phyloP scores from a whole-genome alignment of 2,329 filamentous ascomycete species.

The Colletotrichum plurivorum region DNA sequence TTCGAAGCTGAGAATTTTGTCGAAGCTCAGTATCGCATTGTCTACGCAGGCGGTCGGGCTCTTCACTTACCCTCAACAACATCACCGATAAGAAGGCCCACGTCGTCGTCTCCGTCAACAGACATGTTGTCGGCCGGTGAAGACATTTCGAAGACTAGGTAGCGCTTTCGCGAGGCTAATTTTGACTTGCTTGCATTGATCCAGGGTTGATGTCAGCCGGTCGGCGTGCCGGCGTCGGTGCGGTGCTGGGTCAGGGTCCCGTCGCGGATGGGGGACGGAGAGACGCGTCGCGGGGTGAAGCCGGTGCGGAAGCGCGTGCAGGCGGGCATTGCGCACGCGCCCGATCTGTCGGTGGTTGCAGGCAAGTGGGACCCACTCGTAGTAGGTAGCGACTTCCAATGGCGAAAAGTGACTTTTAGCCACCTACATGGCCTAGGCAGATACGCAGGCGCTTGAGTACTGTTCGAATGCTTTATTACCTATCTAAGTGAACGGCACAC shows the following conservation, averaged over 20 bases:
- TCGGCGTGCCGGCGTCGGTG: slow-evolving; percentile 3
- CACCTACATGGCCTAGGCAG: too few relatives aligned
- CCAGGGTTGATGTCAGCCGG: neutral
- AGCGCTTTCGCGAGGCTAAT: too few relatives aligned
- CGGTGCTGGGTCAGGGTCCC: neutral
- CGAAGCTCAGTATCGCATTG: neutral
- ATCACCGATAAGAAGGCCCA: slow-evolving; percentile 53
- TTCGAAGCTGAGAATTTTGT: slow-evolving; percentile 63
- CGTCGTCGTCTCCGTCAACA: slow-evolving; percentile 48
- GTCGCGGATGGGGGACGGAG: slow-evolving; percentile 16
- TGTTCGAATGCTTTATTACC: too few relatives aligned
- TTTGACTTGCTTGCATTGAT: neutral
- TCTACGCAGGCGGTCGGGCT: neutral
- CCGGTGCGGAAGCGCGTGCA: slow-evolving; percentile 29
- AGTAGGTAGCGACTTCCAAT: too few relatives aligned
- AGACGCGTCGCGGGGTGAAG: slow-evolving; percentile 33
- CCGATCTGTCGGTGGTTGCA: too few relatives aligned
- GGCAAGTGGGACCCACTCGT: too few relatives aligned
- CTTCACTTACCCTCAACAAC: slow-evolving; percentile 47
- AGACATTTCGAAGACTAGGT: slow-evolving; percentile 4
- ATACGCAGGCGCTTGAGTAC: too few relatives aligned
- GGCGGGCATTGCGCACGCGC: slow-evolving; percentile 1
- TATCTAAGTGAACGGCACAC: too few relatives aligned
- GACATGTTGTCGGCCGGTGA: slow-evolving; percentile 38
- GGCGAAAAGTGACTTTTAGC: too few relatives aligned